Base-by-base conservation (phyloP, 1,284 basidiomycete genomes). In the Austroboletus niveus region DNA sequence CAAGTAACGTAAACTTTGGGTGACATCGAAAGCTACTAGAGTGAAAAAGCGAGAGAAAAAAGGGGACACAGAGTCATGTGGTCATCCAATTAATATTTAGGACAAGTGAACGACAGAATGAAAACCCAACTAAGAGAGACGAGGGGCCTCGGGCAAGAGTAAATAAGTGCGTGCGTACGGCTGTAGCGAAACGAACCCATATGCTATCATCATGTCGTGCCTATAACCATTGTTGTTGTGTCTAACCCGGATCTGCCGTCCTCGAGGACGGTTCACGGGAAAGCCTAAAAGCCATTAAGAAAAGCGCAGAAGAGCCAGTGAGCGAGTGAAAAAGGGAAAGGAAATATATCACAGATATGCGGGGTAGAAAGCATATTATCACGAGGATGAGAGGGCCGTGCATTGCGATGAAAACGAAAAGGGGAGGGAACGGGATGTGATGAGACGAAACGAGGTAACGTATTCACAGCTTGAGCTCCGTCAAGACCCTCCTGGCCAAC, bases 401-500 rank as follows among this genome's bases (percentile, higher is more conserved):
- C 55, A 42, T 29, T 51, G 42, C 42, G 43, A 39, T 14, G 48
- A 7, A 30, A 14, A 20, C 8, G 11, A 11, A 32, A 15, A 17
- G 20, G 4, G 8, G 14, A 8, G 12, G 9, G 20, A 32, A 22
- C 29, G 24, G 34, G 42, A 35, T 1, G 15, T 47, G 20, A 51
- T 15, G 30, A 46, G 22, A 24, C 22, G 15, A 48, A 31, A 44
- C 36, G 15, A 40, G 42, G 30, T 4, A 31, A 45, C 32, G 10
- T 35, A 46, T 14, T 69, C 54, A 94, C 76, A 98, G 75, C 75
- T 96, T 94, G 72, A 98, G 81, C 72, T 97, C 94, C 52, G 92
- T 90, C 61, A 98, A 71, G 41, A 98, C 93, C 53, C 94, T 80
- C 64, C 93, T 84, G n/a, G 94, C 95, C 45, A 98, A 80, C 89